Evolutionary conservation across 2,329 filamentous ascomycete species (phyloP).

Genomic region (Exutisphaerella laricina): DNA sequence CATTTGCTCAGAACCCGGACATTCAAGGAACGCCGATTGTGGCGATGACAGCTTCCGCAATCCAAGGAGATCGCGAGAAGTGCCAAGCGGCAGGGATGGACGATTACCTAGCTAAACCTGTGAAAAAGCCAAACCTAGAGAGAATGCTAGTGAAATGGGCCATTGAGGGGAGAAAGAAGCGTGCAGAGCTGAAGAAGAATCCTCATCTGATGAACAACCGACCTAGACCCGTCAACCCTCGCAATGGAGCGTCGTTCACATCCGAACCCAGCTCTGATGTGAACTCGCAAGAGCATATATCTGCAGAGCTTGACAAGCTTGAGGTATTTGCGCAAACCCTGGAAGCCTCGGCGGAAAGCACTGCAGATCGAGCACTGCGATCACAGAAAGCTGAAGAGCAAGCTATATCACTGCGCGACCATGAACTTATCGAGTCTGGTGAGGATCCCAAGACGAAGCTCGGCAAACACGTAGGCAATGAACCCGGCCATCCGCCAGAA

Average conservation of each 20-base stretch:
- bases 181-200: slow-evolving; percentile 22
- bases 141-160: slow-evolving; percentile 68
- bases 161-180: slow-evolving; percentile 38
- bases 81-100: slow-evolving; percentile 71
- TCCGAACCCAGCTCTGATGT: slow-evolving; percentile 20
- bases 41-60: slow-evolving; percentile 76
- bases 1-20: slow-evolving; percentile 54
- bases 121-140: slow-evolving; percentile 62
- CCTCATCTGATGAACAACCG: slow-evolving; percentile 6
- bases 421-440: slow-evolving; percentile 49
- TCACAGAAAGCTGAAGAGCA: slow-evolving; percentile 51
- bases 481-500: slow-evolving; percentile 3
- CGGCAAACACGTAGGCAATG: slow-evolving; percentile 20
- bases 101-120: slow-evolving; percentile 66
- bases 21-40: slow-evolving; percentile 64
- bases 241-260: slow-evolving; percentile 22
- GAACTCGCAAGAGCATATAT: slow-evolving; percentile 29
- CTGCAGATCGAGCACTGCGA: slow-evolving; percentile 42
- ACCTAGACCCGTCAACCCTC: slow-evolving; percentile 17
- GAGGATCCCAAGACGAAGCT: slow-evolving; percentile 33
- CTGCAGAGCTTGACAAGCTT: slow-evolving; percentile 31
- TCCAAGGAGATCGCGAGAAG: slow-evolving; percentile 70
- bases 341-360: slow-evolving; percentile 38
- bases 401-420: slow-evolving; percentile 49
- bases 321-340: slow-evolving; percentile 37